Percentiles rank a stretch among this genome's conserved stretches.
Evolutionary conservation across 2,329 filamentous ascomycete genomes (phyloP).

Genomic region (Apiospora marii): DNA sequence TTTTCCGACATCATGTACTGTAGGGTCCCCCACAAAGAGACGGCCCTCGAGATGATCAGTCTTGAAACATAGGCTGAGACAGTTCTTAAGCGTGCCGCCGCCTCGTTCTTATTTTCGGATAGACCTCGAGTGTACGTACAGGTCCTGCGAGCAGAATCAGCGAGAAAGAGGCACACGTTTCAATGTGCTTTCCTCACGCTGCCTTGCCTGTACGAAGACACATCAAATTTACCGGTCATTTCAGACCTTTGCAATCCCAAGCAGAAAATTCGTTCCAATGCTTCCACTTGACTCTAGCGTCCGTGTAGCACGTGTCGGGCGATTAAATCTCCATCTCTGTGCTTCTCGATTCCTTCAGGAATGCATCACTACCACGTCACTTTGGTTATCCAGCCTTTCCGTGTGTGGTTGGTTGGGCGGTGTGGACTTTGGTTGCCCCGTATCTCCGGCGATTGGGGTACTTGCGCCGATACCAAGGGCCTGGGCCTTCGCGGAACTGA

Average conservation of each 20-base stretch:
- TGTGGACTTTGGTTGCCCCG: slow-evolving; percentile 7
- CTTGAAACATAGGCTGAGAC: slow-evolving; percentile 14
- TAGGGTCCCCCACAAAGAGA: not conserved
- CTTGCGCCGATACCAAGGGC: not conserved
- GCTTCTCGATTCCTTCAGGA: not conserved
- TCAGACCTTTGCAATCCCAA: not conserved
- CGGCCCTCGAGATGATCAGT: not conserved
- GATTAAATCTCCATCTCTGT: not conserved
- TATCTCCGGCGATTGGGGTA: slow-evolving; percentile 5
- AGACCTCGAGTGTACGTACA: too few relatives aligned
- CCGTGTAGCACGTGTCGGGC: not conserved
- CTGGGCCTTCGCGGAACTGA: not conserved
- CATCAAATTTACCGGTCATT: too few relatives aligned
- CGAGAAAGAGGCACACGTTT: not conserved
- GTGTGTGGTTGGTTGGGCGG: slow-evolving; percentile 5
- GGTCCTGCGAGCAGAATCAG: not conserved
- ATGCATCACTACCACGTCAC: slow-evolving; percentile 23
- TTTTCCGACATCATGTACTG: not conserved
- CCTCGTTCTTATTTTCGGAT: not conserved
- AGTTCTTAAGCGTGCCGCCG: not conserved
- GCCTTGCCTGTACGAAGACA: not conserved
- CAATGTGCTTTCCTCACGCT: too few relatives aligned
- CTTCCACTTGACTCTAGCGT: not conserved
- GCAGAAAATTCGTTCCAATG: not conserved
- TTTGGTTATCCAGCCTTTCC: not conserved